Conservation (phyloP, 257 asterid genomes). For the Solanum chmielewskii region DNA sequence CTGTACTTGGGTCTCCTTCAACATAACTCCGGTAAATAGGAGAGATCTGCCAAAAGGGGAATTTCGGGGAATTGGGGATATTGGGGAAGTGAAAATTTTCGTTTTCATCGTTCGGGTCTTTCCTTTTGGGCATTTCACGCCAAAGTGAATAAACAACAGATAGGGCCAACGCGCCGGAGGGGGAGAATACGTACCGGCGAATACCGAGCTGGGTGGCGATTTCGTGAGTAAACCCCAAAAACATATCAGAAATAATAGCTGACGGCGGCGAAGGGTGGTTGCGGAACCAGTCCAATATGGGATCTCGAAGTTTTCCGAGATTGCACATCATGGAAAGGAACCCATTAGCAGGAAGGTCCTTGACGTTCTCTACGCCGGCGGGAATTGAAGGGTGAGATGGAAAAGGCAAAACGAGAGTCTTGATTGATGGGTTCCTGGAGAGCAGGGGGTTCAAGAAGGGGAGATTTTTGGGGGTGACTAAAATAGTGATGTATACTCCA, state of each 20-base stretch:
- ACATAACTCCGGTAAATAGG: constrained; percentile 36
- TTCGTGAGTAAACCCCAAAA: constrained; percentile 53
- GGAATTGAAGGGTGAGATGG: constrained; percentile 48
- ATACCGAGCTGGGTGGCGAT: constrained; percentile 39
- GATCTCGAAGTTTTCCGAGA: constrained; percentile 24
- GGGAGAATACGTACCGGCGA: constrained; percentile 48
- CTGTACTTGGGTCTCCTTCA: constrained; percentile 28
- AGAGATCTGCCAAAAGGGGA: constrained; percentile 80
- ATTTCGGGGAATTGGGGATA: constrained; percentile 38
- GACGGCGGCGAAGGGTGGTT: constrained; percentile 59
- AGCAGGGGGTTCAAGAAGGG: constrained; percentile 36
- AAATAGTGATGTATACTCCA: constrained; percentile 45
- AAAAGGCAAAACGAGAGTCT: constrained; percentile 56
- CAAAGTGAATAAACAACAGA: constrained; percentile 33
- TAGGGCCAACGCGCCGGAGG: constrained; percentile 57
- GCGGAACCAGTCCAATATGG: constrained; percentile 43
- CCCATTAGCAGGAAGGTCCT: constrained; percentile 47
- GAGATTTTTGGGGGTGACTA: constrained; percentile 69
- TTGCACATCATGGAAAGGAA: constrained; percentile 37
- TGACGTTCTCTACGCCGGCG: constrained; percentile 57
- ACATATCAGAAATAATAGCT: constrained; percentile 58
- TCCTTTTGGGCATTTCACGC: constrained; percentile 30
- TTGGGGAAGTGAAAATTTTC: constrained; percentile 21
- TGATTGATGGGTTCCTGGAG: constrained; percentile 36
- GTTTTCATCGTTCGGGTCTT: not conserved